Conservation (phyloP, 1,284 basidiomycete species). For the Pseudozyma flocculosa region DNA sequence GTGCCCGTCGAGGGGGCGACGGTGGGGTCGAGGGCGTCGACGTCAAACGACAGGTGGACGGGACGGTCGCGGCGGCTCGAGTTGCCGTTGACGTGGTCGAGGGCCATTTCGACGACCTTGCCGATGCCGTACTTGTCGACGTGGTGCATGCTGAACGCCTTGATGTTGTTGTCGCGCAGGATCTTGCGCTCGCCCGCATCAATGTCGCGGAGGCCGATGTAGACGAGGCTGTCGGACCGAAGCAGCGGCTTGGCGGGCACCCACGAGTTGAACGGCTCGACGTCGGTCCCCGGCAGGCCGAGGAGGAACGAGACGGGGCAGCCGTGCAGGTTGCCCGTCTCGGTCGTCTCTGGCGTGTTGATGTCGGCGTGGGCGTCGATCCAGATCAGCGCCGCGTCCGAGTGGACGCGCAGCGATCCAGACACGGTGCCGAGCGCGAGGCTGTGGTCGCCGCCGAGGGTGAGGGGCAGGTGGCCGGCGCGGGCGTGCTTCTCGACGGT, state of each 20-base stretch:
- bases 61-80: constrained; percentile 68
- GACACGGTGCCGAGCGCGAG: constrained; percentile 63
- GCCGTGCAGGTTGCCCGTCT: constrained; percentile 91
- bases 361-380: constrained; percentile 74
- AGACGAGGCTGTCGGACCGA: constrained; percentile 74
- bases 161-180: constrained; percentile 80
- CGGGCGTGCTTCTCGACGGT: constrained; percentile 73
- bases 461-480: constrained; percentile 80
- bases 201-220: constrained; percentile 93
- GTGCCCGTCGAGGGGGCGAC: constrained; percentile 96
- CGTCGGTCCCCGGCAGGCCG: constrained; percentile 55
- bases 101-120: constrained; percentile 82
- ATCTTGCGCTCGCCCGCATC: constrained; percentile 87
- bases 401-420: constrained; percentile 60
- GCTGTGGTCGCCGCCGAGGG: constrained; percentile 95
- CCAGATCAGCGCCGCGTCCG: constrained; percentile 83
- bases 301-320: constrained; percentile 93
- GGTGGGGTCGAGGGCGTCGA: constrained; percentile 78
- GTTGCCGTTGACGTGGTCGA: constrained; percentile 78
- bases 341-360: constrained; percentile 82
- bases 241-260: constrained; percentile 57
- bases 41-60: constrained; percentile 94
- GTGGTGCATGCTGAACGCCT: constrained; percentile 96
- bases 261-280: constrained; percentile 55
- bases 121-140: constrained; percentile 94